Evolutionary conservation across 2,329 filamentous ascomycete species (phyloP), one percentile per base, ranked within the genome.

Genomic region (Dothideomycetes sp.): DNA sequence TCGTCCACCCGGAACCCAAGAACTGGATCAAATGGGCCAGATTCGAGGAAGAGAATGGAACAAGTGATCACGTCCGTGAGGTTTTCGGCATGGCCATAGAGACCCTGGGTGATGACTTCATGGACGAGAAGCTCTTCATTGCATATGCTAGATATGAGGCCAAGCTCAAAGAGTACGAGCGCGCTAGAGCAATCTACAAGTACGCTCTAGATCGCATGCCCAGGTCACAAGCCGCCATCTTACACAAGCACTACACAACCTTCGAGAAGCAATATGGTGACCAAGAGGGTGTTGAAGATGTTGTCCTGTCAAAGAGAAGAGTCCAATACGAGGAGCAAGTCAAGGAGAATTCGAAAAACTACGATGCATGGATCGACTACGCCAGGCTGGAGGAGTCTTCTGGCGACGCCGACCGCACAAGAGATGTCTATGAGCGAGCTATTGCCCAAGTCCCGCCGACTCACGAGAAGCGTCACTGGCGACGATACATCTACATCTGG

Each of bases 21-120:
- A 96, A 95, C 57, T 98, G 89, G 88, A 93, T 98, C 64, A 95
- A 95, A 60, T 98, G 91, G 91, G 82, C 89, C 45, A 84, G 84
- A 47, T 98, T 96, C 51, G 91, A 98, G 62, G 89, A 96, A 60
- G 91, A 98, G 57, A 85, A 81, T 51, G 91, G 91, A 7, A 94
- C 87, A 1, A 89, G 82, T 56, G 89, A 95, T 53, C 62, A 89
- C 49, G 91, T 98, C 5, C 76, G 91, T 16, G 87, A 96, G 47
- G 89, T 96, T 0, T 96, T 87, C 57, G 86, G 88, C 4, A 73
- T 76, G 41, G 88, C 89, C 1, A 81, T 96, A 22, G 89, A 96
- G 59, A 80, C 84, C 0, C 65, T 98, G 22, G 88, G 89, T 2
- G 89, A 96, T 48, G 86, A 95, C 28, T 94, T 94, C 53, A 89